phyloP scores from a whole-genome alignment of 1,284 basidiomycete genomes.

The Moesziomyces globuligerus region DNA sequence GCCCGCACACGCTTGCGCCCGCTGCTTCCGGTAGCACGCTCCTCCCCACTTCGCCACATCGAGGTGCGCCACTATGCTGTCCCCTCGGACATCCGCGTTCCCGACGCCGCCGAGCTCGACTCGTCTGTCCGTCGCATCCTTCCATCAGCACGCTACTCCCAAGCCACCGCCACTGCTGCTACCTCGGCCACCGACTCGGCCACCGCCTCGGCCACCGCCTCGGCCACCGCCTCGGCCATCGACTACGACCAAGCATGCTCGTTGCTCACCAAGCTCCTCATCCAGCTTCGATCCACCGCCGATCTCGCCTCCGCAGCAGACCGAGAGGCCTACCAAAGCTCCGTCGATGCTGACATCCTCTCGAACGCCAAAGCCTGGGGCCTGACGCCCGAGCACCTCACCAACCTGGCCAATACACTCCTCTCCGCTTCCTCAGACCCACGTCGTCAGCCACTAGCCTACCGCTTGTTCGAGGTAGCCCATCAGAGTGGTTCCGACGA shows the following conservation, averaged over 20 bases:
- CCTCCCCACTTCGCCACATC: background rate
- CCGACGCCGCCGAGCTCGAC: conserved; percentile 22
- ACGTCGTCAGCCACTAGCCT: conserved; percentile 43
- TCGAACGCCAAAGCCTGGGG: conserved; percentile 5
- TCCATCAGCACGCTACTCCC: conserved; percentile 19
- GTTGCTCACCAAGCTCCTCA: conserved; percentile 25
- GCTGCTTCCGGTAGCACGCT: no score
- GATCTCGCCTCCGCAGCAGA: conserved; percentile 20
- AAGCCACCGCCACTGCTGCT: conserved; percentile 1
- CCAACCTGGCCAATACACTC: conserved; percentile 29
- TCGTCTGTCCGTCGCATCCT: conserved; percentile 27
- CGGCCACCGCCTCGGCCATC: conserved; percentile 6
- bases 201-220: background rate
- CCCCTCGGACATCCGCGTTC: conserved; percentile 13
- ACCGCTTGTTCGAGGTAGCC: conserved; percentile 37
- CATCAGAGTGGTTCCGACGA: conserved; percentile 47
- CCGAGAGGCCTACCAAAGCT: conserved; percentile 26
- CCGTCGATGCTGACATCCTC: conserved; percentile 30
- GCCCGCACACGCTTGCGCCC: no score
- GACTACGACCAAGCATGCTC: conserved; percentile 22
- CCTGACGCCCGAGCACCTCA: conserved; percentile 14
- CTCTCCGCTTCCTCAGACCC: conserved; percentile 36
- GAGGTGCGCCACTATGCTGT: conserved; percentile 15
- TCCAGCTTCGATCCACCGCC: conserved; percentile 38
- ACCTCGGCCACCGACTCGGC: no score